phyloP scores from a whole-genome alignment of 2,329 filamentous ascomycete genomes.

The Cordyceps cateniannulata region DNA sequence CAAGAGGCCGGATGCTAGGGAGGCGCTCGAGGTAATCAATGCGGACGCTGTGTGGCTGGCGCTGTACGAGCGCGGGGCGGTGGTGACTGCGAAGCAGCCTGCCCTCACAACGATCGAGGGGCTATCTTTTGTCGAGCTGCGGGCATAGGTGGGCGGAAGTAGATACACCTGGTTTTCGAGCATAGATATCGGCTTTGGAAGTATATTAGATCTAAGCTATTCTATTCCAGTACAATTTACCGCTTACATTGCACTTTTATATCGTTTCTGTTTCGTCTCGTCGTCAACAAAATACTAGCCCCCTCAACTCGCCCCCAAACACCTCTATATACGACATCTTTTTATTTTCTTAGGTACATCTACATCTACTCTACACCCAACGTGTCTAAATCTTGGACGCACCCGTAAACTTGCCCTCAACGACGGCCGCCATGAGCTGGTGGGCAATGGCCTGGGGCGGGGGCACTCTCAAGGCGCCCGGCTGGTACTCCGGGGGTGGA shows the following conservation, averaged over 20 bases:
- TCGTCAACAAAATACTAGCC: neutral
- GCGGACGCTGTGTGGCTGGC: slow-evolving; percentile 72
- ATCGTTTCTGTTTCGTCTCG: neutral
- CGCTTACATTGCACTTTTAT: neutral
- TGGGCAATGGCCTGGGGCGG: slow-evolving; percentile 88
- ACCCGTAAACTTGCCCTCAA: slow-evolving; percentile 62
- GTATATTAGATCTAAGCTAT: neutral
- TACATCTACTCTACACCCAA: neutral
- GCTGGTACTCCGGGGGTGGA: slow-evolving; percentile 60
- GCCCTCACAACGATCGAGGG: slow-evolving; percentile 39
- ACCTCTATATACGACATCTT: neutral
- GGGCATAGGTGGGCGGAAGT: neutral
- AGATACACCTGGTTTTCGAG: neutral
- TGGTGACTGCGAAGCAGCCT: slow-evolving; percentile 26
- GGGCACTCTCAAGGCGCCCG: slow-evolving; percentile 73
- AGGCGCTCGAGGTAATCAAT: slow-evolving; percentile 58
- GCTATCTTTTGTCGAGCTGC: slow-evolving; percentile 16
- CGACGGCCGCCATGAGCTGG: slow-evolving; percentile 74
- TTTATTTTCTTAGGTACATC: neutral
- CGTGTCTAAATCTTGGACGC: slow-evolving; percentile 42
- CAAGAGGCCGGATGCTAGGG: slow-evolving; percentile 40
- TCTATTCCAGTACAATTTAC: neutral
- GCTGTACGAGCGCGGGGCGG: slow-evolving; percentile 40
- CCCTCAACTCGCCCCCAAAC: neutral
- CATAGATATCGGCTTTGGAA: neutral